Base-by-base conservation (phyloP, 768 basidiomycete species). In the Amanita molliuscula region DNA sequence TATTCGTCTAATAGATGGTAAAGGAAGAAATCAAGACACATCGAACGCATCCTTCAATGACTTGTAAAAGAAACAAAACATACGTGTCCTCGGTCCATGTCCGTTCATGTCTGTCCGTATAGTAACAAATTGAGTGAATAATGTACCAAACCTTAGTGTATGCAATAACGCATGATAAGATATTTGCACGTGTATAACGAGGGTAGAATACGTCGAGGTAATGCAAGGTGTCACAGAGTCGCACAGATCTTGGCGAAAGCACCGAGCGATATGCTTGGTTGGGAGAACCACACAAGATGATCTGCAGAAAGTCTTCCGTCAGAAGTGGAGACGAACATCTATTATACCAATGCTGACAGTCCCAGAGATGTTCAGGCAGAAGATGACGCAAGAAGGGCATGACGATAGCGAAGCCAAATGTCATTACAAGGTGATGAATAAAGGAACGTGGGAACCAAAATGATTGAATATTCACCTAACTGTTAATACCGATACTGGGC, bases 401-500 rank as follows among this genome's bases (percentile, higher is more conserved):
- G 15, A 36, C 15, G 9, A 45, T 18, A 21, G 15, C 44, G 4
- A 28, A n/a, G n/a, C 29, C 15, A 21, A 45, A 45, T 13, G 13
- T 31, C 11, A 13, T 31, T 11, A 31, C 31, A 31, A 31, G 31
- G 15, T 35, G 31, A 36, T 34, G 16, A 20, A 47, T 29, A 47
- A 10, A 20, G 20, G 29, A 10, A 8, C 4, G 16, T 34, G 33
- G 9, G 34, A 20, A 21, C 37, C 36, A 21, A 38, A 48, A 48
- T 20, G 34, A 29, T 43, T 3, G 15, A 16, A 16, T 18, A 43
- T 42, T 50, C 48, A 50, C 48, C 48, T 50, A 28, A 43, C 20
- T 34, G 25, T 50, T 18, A 50, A 43, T 42, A 43, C 33, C 41
- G 49, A 25, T 50, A 34, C 11, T 44, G 49, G 13, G 49, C 16